A percentile compares a stretch with the other conserved stretches of the same genome.
Evolutionary conservation across 2,329 filamentous ascomycete genomes (phyloP).

Genomic region (Ascochyta fabae): DNA sequence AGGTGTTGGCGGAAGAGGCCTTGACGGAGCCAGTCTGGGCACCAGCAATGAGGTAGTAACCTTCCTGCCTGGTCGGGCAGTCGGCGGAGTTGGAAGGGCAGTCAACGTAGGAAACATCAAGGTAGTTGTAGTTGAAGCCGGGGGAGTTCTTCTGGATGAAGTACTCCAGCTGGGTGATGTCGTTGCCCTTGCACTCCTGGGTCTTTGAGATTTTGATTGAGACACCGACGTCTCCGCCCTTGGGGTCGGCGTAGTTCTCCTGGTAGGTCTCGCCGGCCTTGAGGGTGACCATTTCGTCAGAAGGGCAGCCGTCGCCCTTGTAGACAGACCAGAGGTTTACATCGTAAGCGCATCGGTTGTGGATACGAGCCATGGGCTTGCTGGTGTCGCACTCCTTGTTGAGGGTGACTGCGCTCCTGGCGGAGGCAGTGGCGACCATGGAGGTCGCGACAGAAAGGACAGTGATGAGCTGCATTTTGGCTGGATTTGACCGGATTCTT

Average conservation of each 20-base stretch:
- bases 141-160: conserved; percentile 27
- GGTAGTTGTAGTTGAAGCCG: conserved; percentile 36
- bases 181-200: conserved; percentile 33
- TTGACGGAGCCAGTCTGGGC: conserved; percentile 23
- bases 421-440: conserved; percentile 39
- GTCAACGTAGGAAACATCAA: conserved; percentile 50
- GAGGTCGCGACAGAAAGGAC: conserved; percentile 39
- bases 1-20: conserved; percentile 32
- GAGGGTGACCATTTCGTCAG: conserved; percentile 31
- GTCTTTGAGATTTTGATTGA: conserved; percentile 51
- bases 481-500: conserved; percentile 22
- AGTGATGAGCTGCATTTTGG: conserved; percentile 45
- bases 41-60: conserved; percentile 42
- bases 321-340: conserved; percentile 50
- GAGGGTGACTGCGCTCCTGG: conserved; percentile 26
- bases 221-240: conserved; percentile 33
- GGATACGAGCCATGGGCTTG: conserved; percentile 35
- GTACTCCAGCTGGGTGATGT: conserved; percentile 50
- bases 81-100: conserved; percentile 28
- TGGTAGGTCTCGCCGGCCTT: conserved; percentile 39
- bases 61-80: conserved; percentile 45
- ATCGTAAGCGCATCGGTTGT: conserved; percentile 48
- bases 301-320: conserved; percentile 36
- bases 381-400: conserved; percentile 23
- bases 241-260: conserved; percentile 38